These are phyloP conservation scores for Epichloe bromicola DNA, from an alignment of 2,329 filamentous ascomycete genomes.

Conservation along the genomic window DNA sequence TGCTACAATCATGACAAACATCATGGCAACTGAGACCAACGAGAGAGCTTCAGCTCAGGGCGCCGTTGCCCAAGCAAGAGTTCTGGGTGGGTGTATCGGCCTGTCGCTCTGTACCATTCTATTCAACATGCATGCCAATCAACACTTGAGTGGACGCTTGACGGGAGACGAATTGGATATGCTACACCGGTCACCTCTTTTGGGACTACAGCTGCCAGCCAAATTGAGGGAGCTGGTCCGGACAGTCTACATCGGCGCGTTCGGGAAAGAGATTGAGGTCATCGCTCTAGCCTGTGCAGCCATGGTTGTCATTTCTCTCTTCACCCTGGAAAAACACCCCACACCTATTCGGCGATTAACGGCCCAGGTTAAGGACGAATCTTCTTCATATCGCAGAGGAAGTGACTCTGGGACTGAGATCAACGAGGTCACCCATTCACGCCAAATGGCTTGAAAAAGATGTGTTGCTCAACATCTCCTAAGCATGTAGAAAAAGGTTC, in stretches of 20 bases:
- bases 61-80: constrained; percentile 44
- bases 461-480: background rate
- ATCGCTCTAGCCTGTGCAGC: constrained; percentile 30
- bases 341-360: constrained; percentile 20
- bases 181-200: constrained; percentile 31
- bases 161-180: constrained; percentile 24
- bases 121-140: constrained; percentile 33
- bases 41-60: constrained; percentile 47
- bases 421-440: constrained; percentile 15
- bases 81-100: constrained; percentile 47
- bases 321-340: constrained; percentile 31
- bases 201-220: constrained; percentile 21
- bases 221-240: constrained; percentile 23
- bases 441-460: constrained; percentile 7
- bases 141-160: constrained; percentile 23
- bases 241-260: constrained; percentile 31
- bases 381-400: constrained; percentile 16
- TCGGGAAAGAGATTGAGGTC: constrained; percentile 31
- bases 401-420: constrained; percentile 27
- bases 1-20: constrained; percentile 43
- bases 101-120: constrained; percentile 46
- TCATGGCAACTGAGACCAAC: constrained; percentile 32
- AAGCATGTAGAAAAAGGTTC: background rate
- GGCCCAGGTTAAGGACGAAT: constrained; percentile 16
- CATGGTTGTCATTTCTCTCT: constrained; percentile 30